These are phyloP conservation scores for Irpex sp. DNA, from an alignment of 1,284 basidiomycete species.

Conservation along the genomic window DNA sequence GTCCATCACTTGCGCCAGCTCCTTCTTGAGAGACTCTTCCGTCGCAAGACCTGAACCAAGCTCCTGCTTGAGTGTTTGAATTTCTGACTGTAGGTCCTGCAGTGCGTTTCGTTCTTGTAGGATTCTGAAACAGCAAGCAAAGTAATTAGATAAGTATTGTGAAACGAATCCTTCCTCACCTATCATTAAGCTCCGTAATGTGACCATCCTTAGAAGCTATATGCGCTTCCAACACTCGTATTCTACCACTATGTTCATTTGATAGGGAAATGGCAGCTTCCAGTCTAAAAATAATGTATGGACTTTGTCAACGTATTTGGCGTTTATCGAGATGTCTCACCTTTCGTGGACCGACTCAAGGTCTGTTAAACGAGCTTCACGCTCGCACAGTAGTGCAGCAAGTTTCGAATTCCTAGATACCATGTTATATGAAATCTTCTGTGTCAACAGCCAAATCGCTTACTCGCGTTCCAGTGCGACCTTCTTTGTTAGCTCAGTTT, in stretches of 20 bases:
- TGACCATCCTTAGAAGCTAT: constrained; percentile 20
- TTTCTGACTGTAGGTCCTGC: constrained; percentile 14
- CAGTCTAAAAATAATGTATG: constrained; percentile 1
- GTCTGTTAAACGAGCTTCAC: constrained; percentile 12
- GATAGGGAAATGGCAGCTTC: neutral
- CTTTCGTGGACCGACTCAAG: constrained; percentile 12
- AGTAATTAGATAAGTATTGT: neutral
- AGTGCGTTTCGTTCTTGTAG: constrained; percentile 17
- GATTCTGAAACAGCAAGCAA: constrained; percentile 3
- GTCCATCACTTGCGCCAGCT: constrained; percentile 5
- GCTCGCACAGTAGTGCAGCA: constrained; percentile 9
- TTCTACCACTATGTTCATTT: constrained; percentile 2
- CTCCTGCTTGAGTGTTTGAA: constrained; percentile 26
- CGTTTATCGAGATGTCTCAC: constrained; percentile 4
- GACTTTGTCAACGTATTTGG: neutral
- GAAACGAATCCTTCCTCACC: constrained; percentile 17
- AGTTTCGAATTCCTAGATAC: constrained; percentile 9
- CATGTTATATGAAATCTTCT: neutral
- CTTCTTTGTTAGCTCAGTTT: constrained; percentile 16
- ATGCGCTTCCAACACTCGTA: constrained; percentile 2
- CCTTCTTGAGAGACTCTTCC: constrained; percentile 12
- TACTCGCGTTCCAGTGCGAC: constrained; percentile 16
- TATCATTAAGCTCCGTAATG: constrained; percentile 20
- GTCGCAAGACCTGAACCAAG: constrained; percentile 25
- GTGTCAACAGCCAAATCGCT: neutral